Conservation (phyloP, 495 filamentous ascomycete species). For the Hypoxylon perforatum region DNA sequence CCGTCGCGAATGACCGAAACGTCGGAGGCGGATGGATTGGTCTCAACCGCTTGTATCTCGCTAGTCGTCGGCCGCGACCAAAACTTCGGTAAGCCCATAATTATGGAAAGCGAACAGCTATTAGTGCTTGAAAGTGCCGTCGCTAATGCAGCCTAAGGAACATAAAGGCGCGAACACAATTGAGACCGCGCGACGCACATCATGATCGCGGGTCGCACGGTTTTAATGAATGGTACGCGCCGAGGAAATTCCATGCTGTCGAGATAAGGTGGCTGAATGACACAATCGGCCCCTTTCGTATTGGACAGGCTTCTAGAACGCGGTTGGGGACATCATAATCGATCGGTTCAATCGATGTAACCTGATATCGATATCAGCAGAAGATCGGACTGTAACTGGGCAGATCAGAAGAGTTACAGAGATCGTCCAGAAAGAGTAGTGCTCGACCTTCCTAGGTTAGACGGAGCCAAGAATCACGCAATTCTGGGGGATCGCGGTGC, state of each 20-base stretch:
- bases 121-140: not conserved
- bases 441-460: conserved; percentile 37
- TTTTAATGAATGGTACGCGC: conserved; percentile 11
- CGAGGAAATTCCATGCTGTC: conserved; percentile 1
- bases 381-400: conserved; percentile 10
- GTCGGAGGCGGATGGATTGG: conserved; percentile 22
- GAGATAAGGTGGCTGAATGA: conserved; percentile 25
- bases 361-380: not conserved
- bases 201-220: not conserved
- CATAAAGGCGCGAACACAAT: not conserved
- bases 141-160: not conserved
- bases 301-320: conserved; percentile 7
- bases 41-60: conserved; percentile 20
- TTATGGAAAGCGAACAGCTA: not conserved
- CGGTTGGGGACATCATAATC: not conserved
- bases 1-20: conserved; percentile 51
- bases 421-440: conserved; percentile 7
- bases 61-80: conserved; percentile 18
- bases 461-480: conserved; percentile 40
- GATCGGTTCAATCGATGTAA: not conserved
- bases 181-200: not conserved
- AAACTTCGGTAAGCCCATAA: conserved; percentile 30
- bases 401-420: not conserved
- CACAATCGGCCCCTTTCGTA: conserved; percentile 17
- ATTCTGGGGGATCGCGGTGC: conserved; percentile 27